Base-by-base conservation (phyloP, 805 yeast species). In the Cyberlindnera samutprakarnensis region DNA sequence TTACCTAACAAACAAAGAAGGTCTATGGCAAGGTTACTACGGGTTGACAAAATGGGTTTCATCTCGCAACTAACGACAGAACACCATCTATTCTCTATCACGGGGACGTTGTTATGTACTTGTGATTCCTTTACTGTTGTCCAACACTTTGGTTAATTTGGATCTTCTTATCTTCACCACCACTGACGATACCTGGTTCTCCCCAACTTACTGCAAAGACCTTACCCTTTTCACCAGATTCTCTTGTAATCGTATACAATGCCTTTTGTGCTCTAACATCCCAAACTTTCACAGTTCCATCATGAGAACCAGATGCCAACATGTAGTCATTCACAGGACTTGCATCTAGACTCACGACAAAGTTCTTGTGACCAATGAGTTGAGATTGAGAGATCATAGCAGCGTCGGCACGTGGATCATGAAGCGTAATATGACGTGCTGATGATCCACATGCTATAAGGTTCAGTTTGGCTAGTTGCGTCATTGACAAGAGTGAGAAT, bases 241-340 rank as follows among this genome's bases (percentile, higher is more conserved):
- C 81, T 56, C 97, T 75, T 12, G 81, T 72, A 30, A 92, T 75
- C 6, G 94, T 83, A 56, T 82, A 86, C 62, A 92, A 64, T 10
- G 92, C 70, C 47, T 77, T 72, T 42, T 78, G 81, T 5, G 96
- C 81, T 51, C 98, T 76, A 8, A 90, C 72, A 57, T 90, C 98
- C 98, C 98, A 92, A 14, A 92, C 81, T 50, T 87, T 78, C 27
- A 81, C 90, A 1, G 95, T 84, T 17, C 97, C 96, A 57, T 92
- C 98, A 54, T 88, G 96, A n/a, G 96, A 85, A 10, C 81, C 95
- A 5, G 95, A 84, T 14, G 84, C 75, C 47, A 92, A 70, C 78
- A 85, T 75, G 59, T 83, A 78, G 30, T 78, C 84, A 51, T 78
- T 83, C 33, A 71, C 72, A 7, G 96, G 94, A 37, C 78, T 70